These are phyloP conservation scores for Hirsutella thompsonii DNA, from an alignment of 2,329 filamentous ascomycete species.

Conservation along the genomic window DNA sequence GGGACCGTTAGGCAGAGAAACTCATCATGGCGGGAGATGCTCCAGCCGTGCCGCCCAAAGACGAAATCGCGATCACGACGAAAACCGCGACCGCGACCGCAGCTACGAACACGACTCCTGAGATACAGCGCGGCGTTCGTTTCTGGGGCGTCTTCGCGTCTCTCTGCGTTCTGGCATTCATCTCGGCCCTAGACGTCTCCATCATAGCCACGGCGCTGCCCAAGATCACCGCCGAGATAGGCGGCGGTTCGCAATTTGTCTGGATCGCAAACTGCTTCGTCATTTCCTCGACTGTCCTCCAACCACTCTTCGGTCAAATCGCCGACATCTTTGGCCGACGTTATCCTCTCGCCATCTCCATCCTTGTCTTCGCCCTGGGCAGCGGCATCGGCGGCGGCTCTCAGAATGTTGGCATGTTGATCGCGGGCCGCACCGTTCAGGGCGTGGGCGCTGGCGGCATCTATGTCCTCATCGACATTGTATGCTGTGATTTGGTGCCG, in stretches of 20 bases:
- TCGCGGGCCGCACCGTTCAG: conserved; percentile 33
- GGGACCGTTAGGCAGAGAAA: too few species aligned
- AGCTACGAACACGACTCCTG: not conserved
- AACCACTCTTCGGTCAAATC: conserved; percentile 33
- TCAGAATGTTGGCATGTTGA: conserved; percentile 26
- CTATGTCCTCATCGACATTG: conserved; percentile 15
- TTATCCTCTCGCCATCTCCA: conserved; percentile 19
- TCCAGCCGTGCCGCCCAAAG: too few species aligned
- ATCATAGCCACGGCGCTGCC: conserved; percentile 7
- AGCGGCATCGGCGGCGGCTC: conserved; percentile 36
- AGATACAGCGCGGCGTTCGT: not conserved
- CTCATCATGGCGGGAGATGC: too few species aligned
- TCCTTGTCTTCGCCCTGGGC: conserved; percentile 33
- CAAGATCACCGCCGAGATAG: conserved; percentile 4
- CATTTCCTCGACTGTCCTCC: conserved; percentile 14
- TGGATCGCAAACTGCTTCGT: conserved; percentile 8
- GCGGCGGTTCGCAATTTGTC: conserved; percentile 4
- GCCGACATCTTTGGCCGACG: conserved; percentile 36
- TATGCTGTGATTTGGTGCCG: conserved; percentile 28
- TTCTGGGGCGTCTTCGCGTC: not conserved
- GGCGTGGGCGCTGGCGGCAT: conserved; percentile 26
- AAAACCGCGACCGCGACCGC: not conserved
- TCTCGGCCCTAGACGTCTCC: conserved; percentile 6
- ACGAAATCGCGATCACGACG: too few species aligned
- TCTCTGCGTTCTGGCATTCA: conserved; percentile 4